phyloP scores from a whole-genome alignment of 306 rosid species.

The Vigna hirtella region DNA sequence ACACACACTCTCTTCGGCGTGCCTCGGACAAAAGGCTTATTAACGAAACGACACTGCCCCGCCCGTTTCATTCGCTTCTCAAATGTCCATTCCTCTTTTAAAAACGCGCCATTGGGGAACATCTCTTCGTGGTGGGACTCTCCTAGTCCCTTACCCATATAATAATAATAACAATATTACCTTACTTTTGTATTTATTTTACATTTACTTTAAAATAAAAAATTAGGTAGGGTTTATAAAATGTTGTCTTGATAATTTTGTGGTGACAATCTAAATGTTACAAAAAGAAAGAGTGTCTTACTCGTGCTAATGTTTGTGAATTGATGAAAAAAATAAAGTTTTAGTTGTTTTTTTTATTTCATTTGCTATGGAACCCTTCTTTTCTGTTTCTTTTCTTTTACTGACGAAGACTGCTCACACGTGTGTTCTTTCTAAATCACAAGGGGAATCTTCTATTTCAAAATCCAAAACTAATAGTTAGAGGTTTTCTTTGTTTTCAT shows the following conservation, averaged over 20 bases:
- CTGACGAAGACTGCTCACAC: too few relatives aligned
- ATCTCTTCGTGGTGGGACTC: background rate
- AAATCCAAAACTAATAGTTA: too few relatives aligned
- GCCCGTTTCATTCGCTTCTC: constrained; percentile 32
- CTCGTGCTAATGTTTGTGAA: background rate
- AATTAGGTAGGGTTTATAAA: background rate
- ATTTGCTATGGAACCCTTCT: too few relatives aligned
- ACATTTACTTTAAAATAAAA: background rate
- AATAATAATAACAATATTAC: background rate
- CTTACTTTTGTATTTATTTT: background rate
- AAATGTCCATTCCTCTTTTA: too few relatives aligned
- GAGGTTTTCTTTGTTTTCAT: too few relatives aligned
- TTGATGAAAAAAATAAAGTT: background rate
- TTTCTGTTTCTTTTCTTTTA: too few relatives aligned
- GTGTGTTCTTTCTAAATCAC: too few relatives aligned
- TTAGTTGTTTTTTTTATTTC: too few relatives aligned
- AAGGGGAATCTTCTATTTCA: too few relatives aligned
- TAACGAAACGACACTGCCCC: constrained; percentile 24
- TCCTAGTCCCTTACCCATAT: background rate
- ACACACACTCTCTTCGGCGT: background rate
- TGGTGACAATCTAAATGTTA: too few relatives aligned
- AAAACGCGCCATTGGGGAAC: constrained; percentile 29
- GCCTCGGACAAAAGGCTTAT: background rate
- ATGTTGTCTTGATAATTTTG: constrained; percentile 7
- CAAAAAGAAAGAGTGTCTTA: background rate